Conservation (phyloP, 768 basidiomycete genomes). For the Termitomyces sp. region DNA sequence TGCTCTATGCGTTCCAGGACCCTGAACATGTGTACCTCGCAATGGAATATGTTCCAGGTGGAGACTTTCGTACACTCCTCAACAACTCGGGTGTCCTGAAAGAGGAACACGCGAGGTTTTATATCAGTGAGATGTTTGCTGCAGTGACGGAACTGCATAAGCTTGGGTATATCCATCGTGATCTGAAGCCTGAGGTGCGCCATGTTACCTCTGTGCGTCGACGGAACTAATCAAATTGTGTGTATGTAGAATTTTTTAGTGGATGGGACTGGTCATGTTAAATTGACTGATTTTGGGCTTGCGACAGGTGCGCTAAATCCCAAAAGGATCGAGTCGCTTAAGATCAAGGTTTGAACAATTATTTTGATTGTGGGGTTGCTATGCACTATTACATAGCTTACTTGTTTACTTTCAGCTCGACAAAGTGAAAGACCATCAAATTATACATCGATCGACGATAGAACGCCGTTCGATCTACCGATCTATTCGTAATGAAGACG, state of each 20-base stretch:
- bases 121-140: conserved; percentile 97
- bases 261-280: conserved; percentile 94
- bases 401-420: conserved; percentile 60
- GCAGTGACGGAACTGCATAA: conserved; percentile 93
- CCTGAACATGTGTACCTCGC: conserved; percentile 88
- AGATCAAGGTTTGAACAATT: conserved; percentile 66
- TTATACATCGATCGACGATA: conserved; percentile 87
- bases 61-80: conserved; percentile 95
- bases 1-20: conserved; percentile 98
- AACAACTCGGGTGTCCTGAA: conserved; percentile 98
- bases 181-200: conserved; percentile 92
- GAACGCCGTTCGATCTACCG: conserved; percentile 95
- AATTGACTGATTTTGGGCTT: conserved; percentile 95
- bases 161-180: conserved; percentile 97
- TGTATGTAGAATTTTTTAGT: conserved; percentile 86
- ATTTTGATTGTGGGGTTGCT: not conserved
- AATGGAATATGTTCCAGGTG: conserved; percentile 99
- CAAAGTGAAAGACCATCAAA: conserved; percentile 90
- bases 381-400: not conserved
- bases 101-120: conserved; percentile 95
- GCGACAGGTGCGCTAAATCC: conserved; percentile 97
- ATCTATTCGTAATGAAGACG: conserved; percentile 85
- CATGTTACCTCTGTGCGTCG: not conserved
- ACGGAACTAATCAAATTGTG: not conserved
- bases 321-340: conserved; percentile 89